These are phyloP conservation scores for Ophiostoma sp. DNA, from an alignment of 2,329 filamentous ascomycete genomes.

Conservation along the genomic window DNA sequence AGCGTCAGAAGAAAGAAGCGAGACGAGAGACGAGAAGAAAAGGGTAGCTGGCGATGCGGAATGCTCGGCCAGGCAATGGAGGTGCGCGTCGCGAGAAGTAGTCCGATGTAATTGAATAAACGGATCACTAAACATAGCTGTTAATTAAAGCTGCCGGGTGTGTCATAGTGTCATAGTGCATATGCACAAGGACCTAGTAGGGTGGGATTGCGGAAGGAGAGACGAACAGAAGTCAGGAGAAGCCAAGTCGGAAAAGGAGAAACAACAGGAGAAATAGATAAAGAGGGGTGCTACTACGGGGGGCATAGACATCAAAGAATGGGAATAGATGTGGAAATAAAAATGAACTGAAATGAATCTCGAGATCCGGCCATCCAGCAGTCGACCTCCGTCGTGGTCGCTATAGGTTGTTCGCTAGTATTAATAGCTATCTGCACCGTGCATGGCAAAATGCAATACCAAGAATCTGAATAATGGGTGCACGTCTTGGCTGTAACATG, in stretches of 20 bases:
- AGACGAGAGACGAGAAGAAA: not conserved
- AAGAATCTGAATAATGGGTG: too few relatives aligned
- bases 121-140: not conserved
- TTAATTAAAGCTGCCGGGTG: not conserved
- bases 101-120: not conserved
- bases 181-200: not conserved
- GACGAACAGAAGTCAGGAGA: not conserved
- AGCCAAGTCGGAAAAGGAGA: not conserved
- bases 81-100: constrained; percentile 4
- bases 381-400: too few relatives aligned
- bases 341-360: not conserved
- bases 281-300: not conserved
- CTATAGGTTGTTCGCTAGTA: too few relatives aligned
- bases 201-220: not conserved
- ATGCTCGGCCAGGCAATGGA: constrained; percentile 1
- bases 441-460: too few relatives aligned
- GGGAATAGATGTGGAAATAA: not conserved
- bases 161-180: not conserved
- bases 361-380: too few relatives aligned
- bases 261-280: too few relatives aligned
- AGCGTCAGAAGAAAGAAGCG: not conserved
- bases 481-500: too few relatives aligned
- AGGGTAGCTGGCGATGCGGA: not conserved
- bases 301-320: not conserved
- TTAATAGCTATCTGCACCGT: too few relatives aligned